Conservation (phyloP, 148 eudicot species). For the Vaccinium darrowii region DNA sequence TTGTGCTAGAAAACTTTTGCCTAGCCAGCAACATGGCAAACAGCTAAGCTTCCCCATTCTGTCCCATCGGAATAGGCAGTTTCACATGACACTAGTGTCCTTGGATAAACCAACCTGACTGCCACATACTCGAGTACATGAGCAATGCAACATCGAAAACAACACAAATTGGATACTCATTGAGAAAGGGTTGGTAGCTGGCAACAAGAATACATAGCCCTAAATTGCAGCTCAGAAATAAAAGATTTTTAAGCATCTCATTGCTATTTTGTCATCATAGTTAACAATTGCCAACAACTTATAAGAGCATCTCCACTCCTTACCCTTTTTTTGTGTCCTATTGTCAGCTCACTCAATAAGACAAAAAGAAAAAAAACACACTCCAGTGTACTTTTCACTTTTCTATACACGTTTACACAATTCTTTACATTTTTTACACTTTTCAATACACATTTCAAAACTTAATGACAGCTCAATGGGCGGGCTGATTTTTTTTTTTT, state of each 20-base stretch:
- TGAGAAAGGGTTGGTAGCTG: not conserved
- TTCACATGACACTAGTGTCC: not conserved
- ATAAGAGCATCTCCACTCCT: not conserved
- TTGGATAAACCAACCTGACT: not conserved
- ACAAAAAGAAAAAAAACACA: too few species aligned
- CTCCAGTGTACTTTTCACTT: too few species aligned
- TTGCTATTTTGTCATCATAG: not conserved
- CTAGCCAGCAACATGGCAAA: not conserved
- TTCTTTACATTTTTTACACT: too few species aligned
- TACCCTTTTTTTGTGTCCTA: too few species aligned
- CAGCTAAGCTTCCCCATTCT: not conserved
- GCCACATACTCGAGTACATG: not conserved
- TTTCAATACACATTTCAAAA: too few species aligned
- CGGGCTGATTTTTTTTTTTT: too few species aligned
- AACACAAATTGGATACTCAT: not conserved
- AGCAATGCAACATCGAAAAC: not conserved
- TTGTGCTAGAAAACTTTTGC: not conserved
- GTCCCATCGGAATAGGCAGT: not conserved
- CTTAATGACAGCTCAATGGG: too few species aligned
- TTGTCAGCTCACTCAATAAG: too few species aligned
- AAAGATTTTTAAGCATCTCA: not conserved
- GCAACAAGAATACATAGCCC: not conserved
- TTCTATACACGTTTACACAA: too few species aligned
- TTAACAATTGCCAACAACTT: not conserved
- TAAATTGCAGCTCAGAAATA: not conserved